These are phyloP conservation scores for Tetraselmis chui DNA, from an alignment of 139 green algal genomes.

Conservation along the genomic window DNA sequence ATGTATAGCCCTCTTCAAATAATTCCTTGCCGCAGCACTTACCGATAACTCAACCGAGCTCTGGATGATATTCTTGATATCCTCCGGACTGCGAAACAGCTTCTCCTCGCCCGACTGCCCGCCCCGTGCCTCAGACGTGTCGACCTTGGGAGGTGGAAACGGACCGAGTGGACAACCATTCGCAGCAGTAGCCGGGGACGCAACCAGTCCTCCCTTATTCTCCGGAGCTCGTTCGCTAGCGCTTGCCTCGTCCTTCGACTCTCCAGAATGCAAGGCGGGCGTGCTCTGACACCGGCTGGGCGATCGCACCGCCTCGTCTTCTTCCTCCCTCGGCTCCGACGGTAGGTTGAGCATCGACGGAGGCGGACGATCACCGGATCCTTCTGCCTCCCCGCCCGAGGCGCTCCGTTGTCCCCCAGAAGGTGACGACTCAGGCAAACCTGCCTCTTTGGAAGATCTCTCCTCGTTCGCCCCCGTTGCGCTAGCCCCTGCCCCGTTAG, in stretches of 20 bases:
- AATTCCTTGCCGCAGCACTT: no score
- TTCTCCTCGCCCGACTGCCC: background rate
- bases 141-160: no score
- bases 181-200: background rate
- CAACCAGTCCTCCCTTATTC: background rate
- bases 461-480: background rate
- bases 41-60: background rate
- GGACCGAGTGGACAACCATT: background rate
- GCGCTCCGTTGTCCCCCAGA: no score
- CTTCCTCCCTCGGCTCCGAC: background rate
- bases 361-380: background rate
- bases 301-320: background rate
- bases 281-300: background rate
- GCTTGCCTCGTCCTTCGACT: no score
- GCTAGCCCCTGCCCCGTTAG: background rate
- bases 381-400: background rate
- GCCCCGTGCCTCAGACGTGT: background rate
- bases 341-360: background rate
- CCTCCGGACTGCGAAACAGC: background rate
- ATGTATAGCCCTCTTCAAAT: no score
- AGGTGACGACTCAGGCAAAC: no score
- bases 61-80: background rate
- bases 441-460: no score
- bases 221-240: no score
- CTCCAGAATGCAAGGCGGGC: background rate